Evolutionary conservation across 805 yeast genomes (phyloP).

Genomic region (Kuraishia capsulata): DNA sequence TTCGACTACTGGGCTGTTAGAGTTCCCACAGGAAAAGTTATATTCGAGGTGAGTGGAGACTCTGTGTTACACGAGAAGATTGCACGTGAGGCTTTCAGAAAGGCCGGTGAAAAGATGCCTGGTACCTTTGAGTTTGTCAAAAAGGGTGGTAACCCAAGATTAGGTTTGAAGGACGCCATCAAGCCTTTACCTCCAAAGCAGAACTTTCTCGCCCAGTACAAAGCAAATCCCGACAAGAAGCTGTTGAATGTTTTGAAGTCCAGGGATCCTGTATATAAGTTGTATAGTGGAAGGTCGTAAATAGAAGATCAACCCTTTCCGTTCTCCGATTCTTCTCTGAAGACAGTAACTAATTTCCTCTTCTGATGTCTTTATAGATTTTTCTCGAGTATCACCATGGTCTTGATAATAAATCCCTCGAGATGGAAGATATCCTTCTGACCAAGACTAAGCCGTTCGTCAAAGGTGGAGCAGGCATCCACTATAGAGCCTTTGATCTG

Average conservation of each 20-base stretch:
- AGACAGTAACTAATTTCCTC: too few species aligned
- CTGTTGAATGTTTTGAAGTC: conserved; percentile 46
- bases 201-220: conserved; percentile 46
- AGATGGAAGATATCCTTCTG: conserved; percentile 86
- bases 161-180: conserved; percentile 52
- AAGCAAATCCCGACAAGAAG: conserved; percentile 56
- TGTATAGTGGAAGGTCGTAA: conserved; percentile 19
- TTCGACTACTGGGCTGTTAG: conserved; percentile 97
- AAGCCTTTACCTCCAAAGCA: conserved; percentile 31
- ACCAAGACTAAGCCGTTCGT: conserved; percentile 82
- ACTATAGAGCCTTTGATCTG: conserved; percentile 37
- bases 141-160: conserved; percentile 54
- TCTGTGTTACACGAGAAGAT: conserved; percentile 76
- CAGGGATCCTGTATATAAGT: conserved; percentile 41
- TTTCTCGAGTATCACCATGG: conserved; percentile 67
- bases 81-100: conserved; percentile 83
- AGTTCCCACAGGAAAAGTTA: conserved; percentile 89
- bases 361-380: conserved; percentile 6
- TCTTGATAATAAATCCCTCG: conserved; percentile 87
- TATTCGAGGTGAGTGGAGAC: conserved; percentile 70
- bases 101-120: conserved; percentile 87
- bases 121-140: conserved; percentile 84
- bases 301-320: too few species aligned
- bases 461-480: conserved; percentile 56
- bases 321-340: not conserved